Evolutionary conservation across 140 eudicot species (phyloP), one percentile per base, ranked within the genome.

Genomic region (Stevia rebaudiana): DNA sequence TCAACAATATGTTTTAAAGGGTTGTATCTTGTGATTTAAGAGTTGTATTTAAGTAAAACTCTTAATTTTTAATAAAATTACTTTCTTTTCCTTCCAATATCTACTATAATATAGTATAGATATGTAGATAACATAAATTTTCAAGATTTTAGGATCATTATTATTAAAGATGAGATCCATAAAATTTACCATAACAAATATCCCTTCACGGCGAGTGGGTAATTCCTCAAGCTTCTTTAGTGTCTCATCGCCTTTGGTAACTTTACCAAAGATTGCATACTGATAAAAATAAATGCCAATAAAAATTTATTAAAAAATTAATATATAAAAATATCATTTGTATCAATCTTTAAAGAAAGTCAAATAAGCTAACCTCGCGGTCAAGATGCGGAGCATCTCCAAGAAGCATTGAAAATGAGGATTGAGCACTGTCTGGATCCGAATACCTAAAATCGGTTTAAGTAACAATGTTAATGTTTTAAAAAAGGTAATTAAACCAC

Each of bases 321-420:
- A 28, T 54, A 19, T 53, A 19, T 44, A 51, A 23, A 33, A 33
- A 3, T 40, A 46, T 48, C 46, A 19, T 11, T 47, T 51, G 31
- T 19, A 21, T 17, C 24, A 18, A 22, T n/a, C 17, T 6, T 41
- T 41, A 61, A 61, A 43, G 50, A 66, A 76, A 28, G 15, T 19
- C 49, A 13, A 19, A 77, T 69, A 56, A 71, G 16, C 76, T 63
- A 74, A 88, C 98, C 85, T 85, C 74, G 16, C 87, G 95, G 79
- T 92, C 96, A 79, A 92, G 98, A 56, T 88, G 98, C 33, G 96
- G 95, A 16, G 98, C 98, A 80, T 92, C 82, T 75, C 98, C 98
- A 48, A 92, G 96, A 76, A 92, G 98, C 75, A 92, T 88, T 19
- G 98, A 92, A 66, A 92, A 92, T 54, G 98, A 92, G 19, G 98